Conservation (phyloP, 108 stramenopile genomes). For the Schizochytrium sp. region DNA sequence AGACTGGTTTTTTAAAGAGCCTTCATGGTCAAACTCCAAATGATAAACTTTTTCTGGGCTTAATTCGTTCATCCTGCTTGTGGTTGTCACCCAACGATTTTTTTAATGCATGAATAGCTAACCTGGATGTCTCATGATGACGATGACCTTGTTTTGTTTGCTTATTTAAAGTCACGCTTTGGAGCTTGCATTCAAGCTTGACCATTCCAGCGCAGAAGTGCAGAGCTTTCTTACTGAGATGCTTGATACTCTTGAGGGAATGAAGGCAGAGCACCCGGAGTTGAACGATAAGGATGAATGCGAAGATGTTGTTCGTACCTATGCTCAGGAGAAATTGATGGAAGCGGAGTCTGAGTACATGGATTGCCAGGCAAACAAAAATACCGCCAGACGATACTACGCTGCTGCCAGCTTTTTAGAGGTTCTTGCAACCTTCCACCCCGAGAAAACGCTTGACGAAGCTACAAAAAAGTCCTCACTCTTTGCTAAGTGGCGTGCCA, state of each 20-base stretch:
- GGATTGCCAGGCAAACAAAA: slow-evolving; percentile 79
- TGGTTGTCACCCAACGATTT: too few species aligned
- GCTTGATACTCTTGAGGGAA: slow-evolving; percentile 43
- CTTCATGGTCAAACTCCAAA: too few species aligned
- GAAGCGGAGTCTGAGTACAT: slow-evolving; percentile 89
- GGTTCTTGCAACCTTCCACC: slow-evolving; percentile 87
- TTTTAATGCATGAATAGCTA: too few species aligned
- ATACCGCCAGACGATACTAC: slow-evolving; percentile 90
- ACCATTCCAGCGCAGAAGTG: neutral
- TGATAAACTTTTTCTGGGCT: too few species aligned
- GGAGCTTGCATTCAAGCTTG: slow-evolving; percentile 8
- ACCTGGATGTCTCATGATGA: too few species aligned
- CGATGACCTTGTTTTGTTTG: too few species aligned
- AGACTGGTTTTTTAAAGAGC: too few species aligned
- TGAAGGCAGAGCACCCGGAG: slow-evolving; percentile 44
- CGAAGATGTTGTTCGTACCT: neutral
- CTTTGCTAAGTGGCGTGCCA: slow-evolving; percentile 93
- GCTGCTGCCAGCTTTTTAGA: slow-evolving; percentile 89
- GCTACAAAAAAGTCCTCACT: slow-evolving; percentile 63
- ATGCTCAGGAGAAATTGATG: slow-evolving; percentile 78
- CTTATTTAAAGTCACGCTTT: neutral
- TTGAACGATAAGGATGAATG: slow-evolving; percentile 41
- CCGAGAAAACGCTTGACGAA: slow-evolving; percentile 62
- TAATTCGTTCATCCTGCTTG: too few species aligned
- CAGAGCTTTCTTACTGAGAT: slow-evolving; percentile 25